Evolutionary conservation across 1,139 yeast genomes (phyloP).

Genomic region (Geotrichum bryndzae): DNA sequence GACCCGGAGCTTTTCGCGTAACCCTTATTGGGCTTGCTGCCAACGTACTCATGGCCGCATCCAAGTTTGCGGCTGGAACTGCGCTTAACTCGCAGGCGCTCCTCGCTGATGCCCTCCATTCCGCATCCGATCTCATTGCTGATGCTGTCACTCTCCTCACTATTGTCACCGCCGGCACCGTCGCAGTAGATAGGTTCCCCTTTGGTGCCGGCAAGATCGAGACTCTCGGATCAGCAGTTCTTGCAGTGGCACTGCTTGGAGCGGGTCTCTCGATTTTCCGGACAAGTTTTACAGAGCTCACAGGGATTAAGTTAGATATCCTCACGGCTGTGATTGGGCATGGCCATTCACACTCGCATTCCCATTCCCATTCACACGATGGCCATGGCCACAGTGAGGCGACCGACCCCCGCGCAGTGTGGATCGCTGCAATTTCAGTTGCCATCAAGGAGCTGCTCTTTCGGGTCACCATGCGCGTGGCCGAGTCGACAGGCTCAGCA

Average conservation of each 20-base stretch:
- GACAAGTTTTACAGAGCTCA: constrained; percentile 67
- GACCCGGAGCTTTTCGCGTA: constrained; percentile 82
- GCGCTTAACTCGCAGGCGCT: constrained; percentile 91
- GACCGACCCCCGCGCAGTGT: constrained; percentile 85
- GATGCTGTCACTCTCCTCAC: constrained; percentile 86
- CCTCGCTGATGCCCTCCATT: constrained; percentile 90
- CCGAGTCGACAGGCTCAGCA: constrained; percentile 69
- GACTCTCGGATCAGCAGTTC: constrained; percentile 84
- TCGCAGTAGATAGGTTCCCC: constrained; percentile 65
- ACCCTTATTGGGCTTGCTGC: constrained; percentile 87
- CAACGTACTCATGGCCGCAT: constrained; percentile 80
- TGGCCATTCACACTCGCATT: constrained; percentile 26
- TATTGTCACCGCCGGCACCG: constrained; percentile 65
- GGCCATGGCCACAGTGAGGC: constrained; percentile 31
- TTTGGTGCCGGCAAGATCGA: constrained; percentile 91
- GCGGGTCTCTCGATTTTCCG: constrained; percentile 93
- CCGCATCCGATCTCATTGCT: constrained; percentile 84
- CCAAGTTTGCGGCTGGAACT: constrained; percentile 84
- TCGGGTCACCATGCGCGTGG: constrained; percentile 74
- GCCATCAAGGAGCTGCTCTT: constrained; percentile 80
- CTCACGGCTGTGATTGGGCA: constrained; percentile 34
- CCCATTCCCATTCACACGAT: constrained; percentile 42
- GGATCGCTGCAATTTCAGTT: constrained; percentile 89
- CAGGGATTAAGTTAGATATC: constrained; percentile 36
- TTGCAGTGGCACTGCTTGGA: constrained; percentile 69